Evolutionary conservation across 345 rosid species (phyloP), one percentile per base, ranked within the genome.

Genomic region (Eucalyptus paniculata): DNA sequence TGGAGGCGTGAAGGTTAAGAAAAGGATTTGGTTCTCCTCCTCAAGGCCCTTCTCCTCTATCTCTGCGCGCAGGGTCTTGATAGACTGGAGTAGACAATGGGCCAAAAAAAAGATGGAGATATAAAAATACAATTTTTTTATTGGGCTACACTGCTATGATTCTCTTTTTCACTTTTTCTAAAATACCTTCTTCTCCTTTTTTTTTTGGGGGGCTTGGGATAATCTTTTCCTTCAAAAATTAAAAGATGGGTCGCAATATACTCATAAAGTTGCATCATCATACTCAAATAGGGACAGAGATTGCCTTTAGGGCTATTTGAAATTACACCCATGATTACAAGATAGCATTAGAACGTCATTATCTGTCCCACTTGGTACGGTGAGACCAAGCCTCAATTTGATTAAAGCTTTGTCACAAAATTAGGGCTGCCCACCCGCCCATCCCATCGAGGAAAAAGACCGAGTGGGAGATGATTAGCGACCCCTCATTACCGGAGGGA

Each of bases 1-100:
- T 86, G 91, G 89, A 92, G 93, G 94, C 93, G 94, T 91, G 92
- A 90, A 86, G 89, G 90, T 83, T 87, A 89, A 92, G 93, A 86
- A 91, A 92, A 89, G 67, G 86, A 88, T 88, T 89, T 49, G 37
- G 47, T 90, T 89, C 54, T 37, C 50, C 87, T 86, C 30, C 91
- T 91, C 91, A 88, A 89, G 90, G 90, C 85, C 32, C 69, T 28
- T 81, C 90, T 86, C 82, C 44, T 12, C 54, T n/a, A n/a, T 32
- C 80, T 24, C 82, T 65, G 40, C 30, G 3, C 18, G 16, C n/a
- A 18, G n/a, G 12, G 67, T 5, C 26, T 88, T 37, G 30, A 1
- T 40, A 40, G 28, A 77, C 83, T 11, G 47, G 4, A 23, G 28
- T 3, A 21, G 83, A 37, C 30, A 23, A 40, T 77, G 83, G 83